phyloP scores from a whole-genome alignment of 2,329 filamentous ascomycete species.

The Penicillium sp. region DNA sequence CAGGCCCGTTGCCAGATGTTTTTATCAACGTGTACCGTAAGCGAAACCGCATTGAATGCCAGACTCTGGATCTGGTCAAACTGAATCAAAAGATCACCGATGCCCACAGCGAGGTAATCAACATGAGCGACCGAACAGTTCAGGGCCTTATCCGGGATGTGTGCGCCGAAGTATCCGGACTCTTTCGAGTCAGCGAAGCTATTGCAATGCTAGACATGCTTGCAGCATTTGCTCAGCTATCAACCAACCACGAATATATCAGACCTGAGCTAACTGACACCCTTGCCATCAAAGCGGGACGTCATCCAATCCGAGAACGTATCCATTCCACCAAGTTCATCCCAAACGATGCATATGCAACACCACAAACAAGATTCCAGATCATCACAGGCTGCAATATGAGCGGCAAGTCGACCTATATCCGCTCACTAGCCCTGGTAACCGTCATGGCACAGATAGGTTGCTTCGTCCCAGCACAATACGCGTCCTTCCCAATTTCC shows the following conservation, averaged over 20 bases:
- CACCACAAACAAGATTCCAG: slow-evolving; percentile 77
- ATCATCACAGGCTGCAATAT: slow-evolving; percentile 97
- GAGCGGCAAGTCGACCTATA: slow-evolving; percentile 97
- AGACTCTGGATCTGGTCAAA: slow-evolving; percentile 81
- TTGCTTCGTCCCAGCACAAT: slow-evolving; percentile 82
- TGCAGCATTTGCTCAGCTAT: slow-evolving; percentile 70
- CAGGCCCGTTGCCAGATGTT: slow-evolving; percentile 63
- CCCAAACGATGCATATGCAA: slow-evolving; percentile 87
- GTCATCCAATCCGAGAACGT: slow-evolving; percentile 78
- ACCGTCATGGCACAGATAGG: slow-evolving; percentile 93
- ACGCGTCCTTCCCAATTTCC: slow-evolving; percentile 76
- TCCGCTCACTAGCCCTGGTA: slow-evolving; percentile 77
- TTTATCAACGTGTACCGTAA: slow-evolving; percentile 76
- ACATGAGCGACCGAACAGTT: slow-evolving; percentile 76
- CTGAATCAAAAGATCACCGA: slow-evolving; percentile 74
- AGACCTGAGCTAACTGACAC: slow-evolving; percentile 68
- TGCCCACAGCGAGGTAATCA: slow-evolving; percentile 78
- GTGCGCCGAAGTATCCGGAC: slow-evolving; percentile 65
- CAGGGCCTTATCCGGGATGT: slow-evolving; percentile 70
- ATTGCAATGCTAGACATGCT: slow-evolving; percentile 88
- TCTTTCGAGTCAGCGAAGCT: slow-evolving; percentile 84
- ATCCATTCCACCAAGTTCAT: slow-evolving; percentile 68
- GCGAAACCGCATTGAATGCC: slow-evolving; percentile 78
- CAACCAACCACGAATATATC: slow-evolving; percentile 65
- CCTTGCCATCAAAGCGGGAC: slow-evolving; percentile 69